Evolutionary conservation across 345 rosid genomes (phyloP).

Genomic region (Ailanthus altissimus): DNA sequence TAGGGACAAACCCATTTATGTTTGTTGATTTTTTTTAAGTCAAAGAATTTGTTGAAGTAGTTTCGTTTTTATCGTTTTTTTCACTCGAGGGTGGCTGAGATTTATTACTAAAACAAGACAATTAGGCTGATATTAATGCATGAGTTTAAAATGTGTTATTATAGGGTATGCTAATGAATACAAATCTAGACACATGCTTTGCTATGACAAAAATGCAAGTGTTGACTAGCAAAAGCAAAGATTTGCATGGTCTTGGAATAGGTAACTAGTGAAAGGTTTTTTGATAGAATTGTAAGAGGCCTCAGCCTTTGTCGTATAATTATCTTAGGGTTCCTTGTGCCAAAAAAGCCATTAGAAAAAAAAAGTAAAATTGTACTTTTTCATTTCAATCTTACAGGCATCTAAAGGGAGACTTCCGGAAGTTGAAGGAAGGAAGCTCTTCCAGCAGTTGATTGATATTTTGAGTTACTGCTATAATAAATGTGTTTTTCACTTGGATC

Average conservation of each 20-base stretch:
- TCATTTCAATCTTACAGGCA: conserved; percentile 46
- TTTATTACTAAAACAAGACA: too few relatives aligned
- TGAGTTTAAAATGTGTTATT: too few relatives aligned
- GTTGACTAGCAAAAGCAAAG: conserved; percentile 81
- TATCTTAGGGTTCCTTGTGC: background rate
- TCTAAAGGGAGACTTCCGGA: conserved; percentile 71
- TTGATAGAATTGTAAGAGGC: conserved; percentile 76
- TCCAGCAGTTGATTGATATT: conserved; percentile 90
- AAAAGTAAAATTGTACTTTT: background rate
- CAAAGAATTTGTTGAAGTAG: too few relatives aligned
- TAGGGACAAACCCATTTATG: too few relatives aligned
- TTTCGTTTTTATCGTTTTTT: too few relatives aligned
- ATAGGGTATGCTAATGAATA: too few relatives aligned
- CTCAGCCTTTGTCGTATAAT: background rate
- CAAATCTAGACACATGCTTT: too few relatives aligned
- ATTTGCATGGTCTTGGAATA: conserved; percentile 86
- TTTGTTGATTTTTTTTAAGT: too few relatives aligned
- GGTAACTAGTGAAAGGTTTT: conserved; percentile 80
- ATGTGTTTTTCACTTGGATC: conserved; percentile 95
- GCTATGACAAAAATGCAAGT: conserved; percentile 52
- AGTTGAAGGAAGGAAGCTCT: conserved; percentile 79
- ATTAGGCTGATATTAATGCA: too few relatives aligned
- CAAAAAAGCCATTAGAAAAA: background rate
- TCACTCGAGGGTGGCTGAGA: too few relatives aligned
- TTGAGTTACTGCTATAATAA: conserved; percentile 85